phyloP scores from a whole-genome alignment of 108 stramenopile species.

The Skeletonema costatum region DNA sequence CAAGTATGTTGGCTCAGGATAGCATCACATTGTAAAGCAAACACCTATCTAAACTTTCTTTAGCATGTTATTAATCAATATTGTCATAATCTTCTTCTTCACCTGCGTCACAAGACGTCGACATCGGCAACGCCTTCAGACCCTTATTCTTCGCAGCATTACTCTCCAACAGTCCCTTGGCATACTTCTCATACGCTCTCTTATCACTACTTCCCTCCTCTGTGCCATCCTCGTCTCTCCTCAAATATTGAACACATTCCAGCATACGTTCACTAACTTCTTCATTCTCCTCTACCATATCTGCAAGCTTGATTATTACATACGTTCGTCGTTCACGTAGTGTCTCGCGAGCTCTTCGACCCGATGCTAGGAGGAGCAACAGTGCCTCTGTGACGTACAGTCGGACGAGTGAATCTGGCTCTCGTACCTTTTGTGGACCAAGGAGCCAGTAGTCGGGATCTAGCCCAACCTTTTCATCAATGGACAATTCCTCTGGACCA shows the following conservation, averaged over 20 bases:
- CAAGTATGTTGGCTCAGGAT: too few relatives aligned
- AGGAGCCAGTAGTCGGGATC: slow-evolving; percentile 89
- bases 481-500: slow-evolving; percentile 85
- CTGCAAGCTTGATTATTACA: slow-evolving; percentile 82
- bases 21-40: too few relatives aligned
- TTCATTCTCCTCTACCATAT: slow-evolving; percentile 87
- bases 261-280: slow-evolving; percentile 78
- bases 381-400: slow-evolving; percentile 73
- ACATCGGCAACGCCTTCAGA: slow-evolving; percentile 19
- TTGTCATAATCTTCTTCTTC: slow-evolving; percentile 40
- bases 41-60: background rate
- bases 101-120: background rate
- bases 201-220: slow-evolving; percentile 82
- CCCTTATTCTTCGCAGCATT: slow-evolving; percentile 20
- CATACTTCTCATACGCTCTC: slow-evolving; percentile 56
- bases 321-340: slow-evolving; percentile 65
- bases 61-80: slow-evolving; percentile 27
- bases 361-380: slow-evolving; percentile 71
- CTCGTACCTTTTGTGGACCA: slow-evolving; percentile 81
- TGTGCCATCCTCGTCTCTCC: slow-evolving; percentile 85
- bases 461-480: slow-evolving; percentile 85
- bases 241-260: slow-evolving; percentile 88
- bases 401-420: slow-evolving; percentile 64
- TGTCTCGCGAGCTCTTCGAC: slow-evolving; percentile 68
- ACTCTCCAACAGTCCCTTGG: slow-evolving; percentile 37